Conservation (phyloP, 1,284 basidiomycete species). For the Rhodotorula sp. region DNA sequence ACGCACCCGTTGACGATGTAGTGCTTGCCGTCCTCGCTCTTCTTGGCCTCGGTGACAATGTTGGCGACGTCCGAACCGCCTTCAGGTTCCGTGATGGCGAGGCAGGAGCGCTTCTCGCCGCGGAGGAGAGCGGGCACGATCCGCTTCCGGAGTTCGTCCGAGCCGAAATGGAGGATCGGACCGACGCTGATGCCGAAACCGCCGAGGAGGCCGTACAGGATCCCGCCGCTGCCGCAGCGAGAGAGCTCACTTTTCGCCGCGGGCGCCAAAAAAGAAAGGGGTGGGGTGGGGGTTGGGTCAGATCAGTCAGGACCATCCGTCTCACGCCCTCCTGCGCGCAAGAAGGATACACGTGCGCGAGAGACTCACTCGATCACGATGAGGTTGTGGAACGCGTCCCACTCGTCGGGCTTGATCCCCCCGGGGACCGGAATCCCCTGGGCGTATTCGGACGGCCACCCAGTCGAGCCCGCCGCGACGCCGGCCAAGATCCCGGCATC, state of each 20-base stretch:
- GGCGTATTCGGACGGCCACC: conserved; percentile 38
- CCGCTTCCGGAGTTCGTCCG: conserved; percentile 48
- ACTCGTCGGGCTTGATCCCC: conserved; percentile 49
- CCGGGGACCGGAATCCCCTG: conserved; percentile 47
- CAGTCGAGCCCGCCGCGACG: conserved; percentile 24
- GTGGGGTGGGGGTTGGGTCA: no score
- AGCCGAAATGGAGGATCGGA: conserved; percentile 50
- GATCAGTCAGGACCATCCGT: no score
- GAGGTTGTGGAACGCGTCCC: conserved; percentile 44
- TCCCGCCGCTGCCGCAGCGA: conserved; percentile 34
- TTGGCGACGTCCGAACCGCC: conserved; percentile 50
- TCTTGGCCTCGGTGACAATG: conserved; percentile 44
- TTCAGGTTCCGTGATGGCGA: conserved; percentile 48
- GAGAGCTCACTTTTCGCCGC: conserved; percentile 34
- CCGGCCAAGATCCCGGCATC: conserved; percentile 36
- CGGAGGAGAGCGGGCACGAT: conserved; percentile 49
- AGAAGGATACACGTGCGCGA: not conserved
- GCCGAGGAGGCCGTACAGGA: conserved; percentile 47
- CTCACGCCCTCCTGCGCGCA: not conserved
- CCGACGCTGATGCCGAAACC: conserved; percentile 50
- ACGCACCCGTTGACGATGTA: conserved; percentile 50
- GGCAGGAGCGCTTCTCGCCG: conserved; percentile 52
- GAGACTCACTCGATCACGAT: conserved; percentile 5
- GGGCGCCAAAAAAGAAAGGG: not conserved
- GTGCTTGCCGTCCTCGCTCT: conserved; percentile 47